These are phyloP conservation scores for Thermomucor indicae-seudaticae DNA, from an alignment of 371 early-diverging fungal genomes.

Conservation along the genomic window DNA sequence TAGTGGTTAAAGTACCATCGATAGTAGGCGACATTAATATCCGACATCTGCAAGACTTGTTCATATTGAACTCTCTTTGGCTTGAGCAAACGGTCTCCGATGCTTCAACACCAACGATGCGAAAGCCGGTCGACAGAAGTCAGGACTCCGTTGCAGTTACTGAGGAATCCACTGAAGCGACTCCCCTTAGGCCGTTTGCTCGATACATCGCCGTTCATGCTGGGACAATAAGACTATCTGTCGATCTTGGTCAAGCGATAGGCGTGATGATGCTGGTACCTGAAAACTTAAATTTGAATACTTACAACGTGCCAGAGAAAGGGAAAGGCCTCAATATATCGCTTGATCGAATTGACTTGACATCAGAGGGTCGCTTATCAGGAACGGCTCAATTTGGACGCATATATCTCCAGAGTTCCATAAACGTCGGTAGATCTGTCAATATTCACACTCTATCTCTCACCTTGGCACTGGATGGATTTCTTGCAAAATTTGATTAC, in stretches of 20 bases:
- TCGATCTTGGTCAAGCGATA: constrained; percentile 76
- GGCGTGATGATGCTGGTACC: constrained; percentile 57
- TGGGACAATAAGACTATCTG: constrained; percentile 48
- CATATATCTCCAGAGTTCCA: constrained; percentile 16
- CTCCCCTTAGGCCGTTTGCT: constrained; percentile 36
- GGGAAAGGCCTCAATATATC: constrained; percentile 37
- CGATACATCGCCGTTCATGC: constrained; percentile 50
- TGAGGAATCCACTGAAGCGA: constrained; percentile 1
- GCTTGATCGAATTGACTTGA: constrained; percentile 38
- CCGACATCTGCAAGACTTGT: constrained; percentile 75
- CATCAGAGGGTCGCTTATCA: constrained; percentile 55
- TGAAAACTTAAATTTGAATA: constrained; percentile 40
- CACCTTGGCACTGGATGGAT: constrained; percentile 23
- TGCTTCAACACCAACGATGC: background rate
- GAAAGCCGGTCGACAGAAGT: background rate
- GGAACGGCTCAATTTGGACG: constrained; percentile 44
- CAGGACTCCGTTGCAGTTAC: background rate
- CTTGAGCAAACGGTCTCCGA: constrained; percentile 30
- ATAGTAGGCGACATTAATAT: constrained; percentile 62
- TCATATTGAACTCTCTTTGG: constrained; percentile 70
- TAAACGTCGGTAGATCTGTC: constrained; percentile 1
- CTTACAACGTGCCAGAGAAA: constrained; percentile 42
- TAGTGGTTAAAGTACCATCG: constrained; percentile 56
- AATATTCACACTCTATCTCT: constrained; percentile 8
- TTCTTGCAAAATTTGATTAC: constrained; percentile 53